phyloP scores from a whole-genome alignment of 768 basidiomycete species.

The Suillus americanus region DNA sequence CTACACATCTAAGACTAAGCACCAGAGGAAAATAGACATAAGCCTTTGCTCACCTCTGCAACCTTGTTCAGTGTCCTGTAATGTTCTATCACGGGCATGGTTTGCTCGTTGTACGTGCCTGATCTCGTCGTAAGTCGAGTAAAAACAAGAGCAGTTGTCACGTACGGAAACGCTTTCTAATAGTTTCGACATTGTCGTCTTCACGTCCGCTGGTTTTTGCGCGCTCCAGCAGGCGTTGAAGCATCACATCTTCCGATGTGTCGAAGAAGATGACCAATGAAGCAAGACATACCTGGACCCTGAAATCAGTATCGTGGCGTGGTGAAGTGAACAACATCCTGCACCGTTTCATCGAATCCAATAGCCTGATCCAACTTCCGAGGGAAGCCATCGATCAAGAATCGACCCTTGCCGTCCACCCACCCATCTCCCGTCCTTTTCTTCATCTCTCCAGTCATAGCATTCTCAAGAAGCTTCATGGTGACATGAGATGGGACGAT shows the following conservation, averaged over 20 bases:
- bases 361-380: conserved; percentile 98
- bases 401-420: conserved; percentile 73
- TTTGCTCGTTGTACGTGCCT: conserved; percentile 39
- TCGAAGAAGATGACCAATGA: conserved; percentile 82
- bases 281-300: conserved; percentile 71
- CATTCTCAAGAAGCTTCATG: conserved; percentile 90
- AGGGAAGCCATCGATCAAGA: conserved; percentile 97
- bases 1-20: conserved; percentile 34
- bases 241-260: conserved; percentile 87
- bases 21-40: not conserved
- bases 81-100: conserved; percentile 92
- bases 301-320: not conserved
- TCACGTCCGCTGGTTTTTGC: conserved; percentile 93
- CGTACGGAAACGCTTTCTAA: conserved; percentile 94
- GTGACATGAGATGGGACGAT: conserved; percentile 99
- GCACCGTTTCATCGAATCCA: conserved; percentile 83
- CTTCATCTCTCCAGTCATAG: conserved; percentile 70
- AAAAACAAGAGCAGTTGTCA: conserved; percentile 9
- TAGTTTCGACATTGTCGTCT: conserved; percentile 93
- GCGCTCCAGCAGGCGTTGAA: conserved; percentile 80
- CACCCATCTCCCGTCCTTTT: conserved; percentile 52
- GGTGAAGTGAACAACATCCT: not conserved
- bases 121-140: not conserved
- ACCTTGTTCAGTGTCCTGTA: conserved; percentile 71
- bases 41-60: conserved; percentile 57